phyloP scores from a whole-genome alignment of 2,329 filamentous ascomycete genomes.

The Allantophomopsis lycopodina region DNA sequence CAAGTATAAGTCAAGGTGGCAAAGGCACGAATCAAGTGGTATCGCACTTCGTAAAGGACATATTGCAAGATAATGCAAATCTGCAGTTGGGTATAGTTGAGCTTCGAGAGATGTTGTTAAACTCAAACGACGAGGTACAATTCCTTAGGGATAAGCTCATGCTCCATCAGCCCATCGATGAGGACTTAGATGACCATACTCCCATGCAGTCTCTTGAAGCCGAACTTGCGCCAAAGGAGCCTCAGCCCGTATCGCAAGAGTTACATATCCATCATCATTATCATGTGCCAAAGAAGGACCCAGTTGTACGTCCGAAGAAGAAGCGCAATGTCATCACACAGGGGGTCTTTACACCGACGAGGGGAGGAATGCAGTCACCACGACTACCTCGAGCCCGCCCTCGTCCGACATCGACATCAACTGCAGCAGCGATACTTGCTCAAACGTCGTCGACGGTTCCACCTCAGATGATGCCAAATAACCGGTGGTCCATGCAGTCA shows the following conservation, averaged over 20 bases:
- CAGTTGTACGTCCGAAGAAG: slow-evolving; percentile 54
- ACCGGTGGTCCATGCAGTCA: slow-evolving; percentile 53
- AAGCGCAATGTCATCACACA: slow-evolving; percentile 52
- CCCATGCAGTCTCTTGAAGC: slow-evolving; percentile 47
- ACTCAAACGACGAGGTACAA: slow-evolving; percentile 90
- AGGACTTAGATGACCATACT: slow-evolving; percentile 20
- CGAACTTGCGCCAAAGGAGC: slow-evolving; percentile 46
- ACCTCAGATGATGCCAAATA: slow-evolving; percentile 27
- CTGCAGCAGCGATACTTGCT: slow-evolving; percentile 25
- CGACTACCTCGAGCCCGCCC: slow-evolving; percentile 24
- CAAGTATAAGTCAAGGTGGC: slow-evolving; percentile 45
- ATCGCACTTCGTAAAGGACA: slow-evolving; percentile 92
- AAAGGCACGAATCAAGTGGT: slow-evolving; percentile 57
- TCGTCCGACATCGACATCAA: slow-evolving; percentile 24
- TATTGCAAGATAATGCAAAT: slow-evolving; percentile 89
- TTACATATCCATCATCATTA: slow-evolving; percentile 94
- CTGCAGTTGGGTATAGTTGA: slow-evolving; percentile 87
- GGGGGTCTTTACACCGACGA: slow-evolving; percentile 43
- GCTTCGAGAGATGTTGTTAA: slow-evolving; percentile 77
- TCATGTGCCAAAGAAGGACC: slow-evolving; percentile 52
- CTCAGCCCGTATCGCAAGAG: slow-evolving; percentile 45
- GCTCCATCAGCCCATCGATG: slow-evolving; percentile 57
- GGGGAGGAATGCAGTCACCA: slow-evolving; percentile 17
- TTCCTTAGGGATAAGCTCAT: slow-evolving; percentile 68
- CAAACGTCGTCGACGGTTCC: slow-evolving; percentile 36